Conservation (phyloP, 805 yeast genomes). For the Candida ponderosae region DNA sequence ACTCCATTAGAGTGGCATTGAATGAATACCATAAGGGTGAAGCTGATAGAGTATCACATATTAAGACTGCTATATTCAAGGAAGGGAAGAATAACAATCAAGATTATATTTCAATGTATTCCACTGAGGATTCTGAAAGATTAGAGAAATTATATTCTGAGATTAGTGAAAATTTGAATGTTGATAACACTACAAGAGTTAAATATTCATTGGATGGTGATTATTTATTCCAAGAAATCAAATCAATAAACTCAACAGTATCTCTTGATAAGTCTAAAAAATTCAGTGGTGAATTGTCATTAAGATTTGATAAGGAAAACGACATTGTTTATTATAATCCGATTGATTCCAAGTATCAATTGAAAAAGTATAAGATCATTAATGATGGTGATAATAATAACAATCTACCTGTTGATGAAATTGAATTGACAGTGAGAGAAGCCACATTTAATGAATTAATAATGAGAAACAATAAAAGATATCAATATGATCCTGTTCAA, state of each 20-base stretch:
- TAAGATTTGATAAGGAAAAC: constrained; percentile 47
- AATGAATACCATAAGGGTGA: constrained; percentile 31
- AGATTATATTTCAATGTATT: constrained; percentile 71
- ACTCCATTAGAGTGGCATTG: constrained; percentile 39
- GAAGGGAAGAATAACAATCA: constrained; percentile 63
- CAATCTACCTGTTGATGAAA: constrained; percentile 34
- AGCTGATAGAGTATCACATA: constrained; percentile 34
- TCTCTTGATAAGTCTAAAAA: constrained; percentile 15
- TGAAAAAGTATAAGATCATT: constrained; percentile 76
- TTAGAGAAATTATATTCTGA: constrained; percentile 46
- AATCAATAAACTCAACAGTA: constrained; percentile 23
- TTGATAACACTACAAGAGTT: constrained; percentile 30
- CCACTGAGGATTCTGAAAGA: constrained; percentile 37
- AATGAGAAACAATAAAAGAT: constrained; percentile 59
- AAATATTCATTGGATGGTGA: constrained; percentile 64
- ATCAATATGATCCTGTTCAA: constrained; percentile 71
- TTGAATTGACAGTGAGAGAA: constrained; percentile 59
- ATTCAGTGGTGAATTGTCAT: constrained; percentile 50
- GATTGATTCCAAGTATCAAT: constrained; percentile 64
- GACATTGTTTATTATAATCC: constrained; percentile 73
- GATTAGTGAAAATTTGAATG: constrained; percentile 23
- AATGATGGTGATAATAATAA: too few relatives aligned
- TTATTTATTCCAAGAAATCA: constrained; percentile 50
- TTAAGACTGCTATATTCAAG: constrained; percentile 56
- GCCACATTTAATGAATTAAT: constrained; percentile 65